Evolutionary conservation across 208 protist species (phyloP).

Genomic region (Leishmania major): DNA sequence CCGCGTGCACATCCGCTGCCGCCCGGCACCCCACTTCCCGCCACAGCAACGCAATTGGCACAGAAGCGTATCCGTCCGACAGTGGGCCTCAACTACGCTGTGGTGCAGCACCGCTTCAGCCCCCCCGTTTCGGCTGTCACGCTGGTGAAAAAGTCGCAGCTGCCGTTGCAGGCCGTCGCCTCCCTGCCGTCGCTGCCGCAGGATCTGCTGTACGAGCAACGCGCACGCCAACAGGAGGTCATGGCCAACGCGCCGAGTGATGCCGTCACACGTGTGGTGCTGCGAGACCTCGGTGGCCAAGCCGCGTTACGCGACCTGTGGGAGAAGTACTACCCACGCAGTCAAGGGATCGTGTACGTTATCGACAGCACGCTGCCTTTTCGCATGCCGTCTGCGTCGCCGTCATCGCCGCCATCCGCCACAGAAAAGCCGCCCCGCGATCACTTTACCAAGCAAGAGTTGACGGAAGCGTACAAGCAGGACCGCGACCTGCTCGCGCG

Average conservation of each 20-base stretch:
- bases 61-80: slow-evolving; percentile 96
- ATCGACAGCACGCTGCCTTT: slow-evolving; percentile 74
- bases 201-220: slow-evolving; percentile 14
- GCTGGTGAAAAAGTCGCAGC: slow-evolving; percentile 73
- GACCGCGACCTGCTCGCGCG: slow-evolving; percentile 61
- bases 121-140: slow-evolving; percentile 19
- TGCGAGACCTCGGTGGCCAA: slow-evolving; percentile 98
- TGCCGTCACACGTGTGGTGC: slow-evolving; percentile 50
- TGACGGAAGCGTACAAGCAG: slow-evolving; percentile 29
- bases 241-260: slow-evolving; percentile 18
- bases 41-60: slow-evolving; percentile 36
- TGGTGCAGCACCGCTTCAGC: slow-evolving; percentile 79
- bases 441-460: slow-evolving; percentile 23
- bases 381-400: neutral
- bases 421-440: slow-evolving; percentile 7
- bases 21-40: slow-evolving; percentile 27
- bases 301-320: slow-evolving; percentile 94
- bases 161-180: slow-evolving; percentile 36
- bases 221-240: slow-evolving; percentile 16
- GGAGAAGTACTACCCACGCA: slow-evolving; percentile 96
- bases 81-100: slow-evolving; percentile 97
- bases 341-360: slow-evolving; percentile 93
- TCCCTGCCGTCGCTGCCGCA: slow-evolving; percentile 49
- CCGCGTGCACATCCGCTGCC: neutral
- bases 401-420: neutral